Percentiles rank a stretch among this genome's conserved stretches.
Evolutionary conservation across 352 stramenopile species (phyloP).

Genomic region (Elongisporangium prolatum): DNA sequence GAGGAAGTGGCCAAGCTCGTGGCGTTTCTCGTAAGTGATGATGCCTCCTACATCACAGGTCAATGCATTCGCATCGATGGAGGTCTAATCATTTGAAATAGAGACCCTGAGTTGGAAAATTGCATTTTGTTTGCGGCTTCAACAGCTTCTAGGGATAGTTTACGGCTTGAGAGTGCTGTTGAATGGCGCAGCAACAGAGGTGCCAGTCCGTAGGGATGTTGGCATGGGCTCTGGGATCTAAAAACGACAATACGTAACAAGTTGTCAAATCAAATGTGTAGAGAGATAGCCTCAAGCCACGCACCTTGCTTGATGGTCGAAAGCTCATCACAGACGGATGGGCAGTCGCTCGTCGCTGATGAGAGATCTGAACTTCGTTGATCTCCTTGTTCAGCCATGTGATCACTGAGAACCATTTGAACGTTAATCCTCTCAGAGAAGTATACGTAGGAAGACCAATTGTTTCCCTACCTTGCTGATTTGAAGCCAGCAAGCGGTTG

Average conservation of each 20-base stretch:
- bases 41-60: constrained; percentile 81
- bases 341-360: constrained; percentile 51
- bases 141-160: background rate
- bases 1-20: constrained; percentile 80
- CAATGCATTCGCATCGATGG: constrained; percentile 81
- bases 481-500: constrained; percentile 84
- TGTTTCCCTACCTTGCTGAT: constrained; percentile 71
- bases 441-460: background rate
- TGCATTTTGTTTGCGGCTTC: constrained; percentile 15
- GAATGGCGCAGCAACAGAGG: no score
- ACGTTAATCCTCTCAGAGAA: background rate
- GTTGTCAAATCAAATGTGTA: no score
- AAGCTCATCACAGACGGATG: constrained; percentile 74
- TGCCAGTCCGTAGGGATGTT: no score
- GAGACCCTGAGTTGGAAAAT: constrained; percentile 2
- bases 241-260: no score
- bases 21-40: constrained; percentile 70
- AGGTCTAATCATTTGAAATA: constrained; percentile 46
- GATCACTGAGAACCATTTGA: constrained; percentile 49
- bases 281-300: no score
- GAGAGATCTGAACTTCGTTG: constrained; percentile 80
- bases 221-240: no score
- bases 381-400: constrained; percentile 91
- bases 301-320: constrained; percentile 44
- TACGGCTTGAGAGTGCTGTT: no score